Base-by-base conservation (phyloP, 208 protist species). In the Porcisia hertigi region DNA sequence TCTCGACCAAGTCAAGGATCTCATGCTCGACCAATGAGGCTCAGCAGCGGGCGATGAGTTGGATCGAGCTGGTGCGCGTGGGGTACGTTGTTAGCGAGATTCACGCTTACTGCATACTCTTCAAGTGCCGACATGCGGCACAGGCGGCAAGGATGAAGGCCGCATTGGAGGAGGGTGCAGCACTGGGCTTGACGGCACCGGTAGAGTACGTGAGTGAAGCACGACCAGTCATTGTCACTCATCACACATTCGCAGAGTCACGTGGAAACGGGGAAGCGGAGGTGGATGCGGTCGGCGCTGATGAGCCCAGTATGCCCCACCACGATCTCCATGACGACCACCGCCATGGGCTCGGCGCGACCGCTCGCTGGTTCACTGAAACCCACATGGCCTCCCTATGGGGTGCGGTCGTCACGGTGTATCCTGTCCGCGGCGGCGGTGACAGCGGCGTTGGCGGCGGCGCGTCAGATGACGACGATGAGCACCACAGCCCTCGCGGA, bases 41-140 rank as follows among this genome's bases (percentile, higher is more conserved):
- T 36, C 11, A 41, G 16, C 36, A 36, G 16, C 30, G 0, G 30
- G 30, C 30, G 30, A n/a, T 20, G 4, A 45, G 64, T 11, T 80
- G 72, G 25, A 69, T 95, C 41, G 57, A 75, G 30, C 59, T 85
- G 20, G 86, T 85, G 53, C 87, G 88, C 16, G 88, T 93, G 9
- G 88, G 88, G 23, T 92, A 92, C 74, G 78, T 93, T 6, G 69
- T 88, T 7, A 84, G 86, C 47, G 87, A 93, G 78, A 86, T 88
- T 4, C 83, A 89, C 71, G 71, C 82, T 36, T 96, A 92, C 77
- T 93, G 89, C 57, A 45, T 96, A 2, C 80, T 96, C 12, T n/a
- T 93, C 9, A 65, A 86, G 67, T 94, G 86, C 69, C 53, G 73
- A 30, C 76, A 53, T n/a, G 18, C 84, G 12, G 25, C 45, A 25